Percentiles rank a stretch among this genome's conserved stretches.
Conservation (phyloP, 2,329 filamentous ascomycete genomes). For the Tolypocladium pustulatum region DNA sequence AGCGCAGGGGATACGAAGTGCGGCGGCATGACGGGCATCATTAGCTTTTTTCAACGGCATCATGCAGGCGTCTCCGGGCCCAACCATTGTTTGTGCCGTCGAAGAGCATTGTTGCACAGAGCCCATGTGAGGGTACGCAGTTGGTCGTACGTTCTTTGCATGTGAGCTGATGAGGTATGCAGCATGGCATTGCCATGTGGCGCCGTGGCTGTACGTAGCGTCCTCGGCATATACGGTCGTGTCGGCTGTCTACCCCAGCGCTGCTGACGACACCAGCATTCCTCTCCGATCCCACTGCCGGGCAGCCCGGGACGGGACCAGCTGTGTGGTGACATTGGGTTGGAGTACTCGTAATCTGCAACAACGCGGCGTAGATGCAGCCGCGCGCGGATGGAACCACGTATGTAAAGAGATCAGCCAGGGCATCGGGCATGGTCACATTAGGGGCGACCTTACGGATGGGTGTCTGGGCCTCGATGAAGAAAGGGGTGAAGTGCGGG, state of each 20-base stretch:
- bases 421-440: not conserved
- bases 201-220: not conserved
- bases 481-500: too few species aligned
- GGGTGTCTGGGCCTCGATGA: too few species aligned
- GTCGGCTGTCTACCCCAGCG: not conserved
- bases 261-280: not conserved
- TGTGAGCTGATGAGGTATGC: too few species aligned
- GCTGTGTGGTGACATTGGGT: not conserved
- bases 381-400: not conserved
- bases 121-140: too few species aligned
- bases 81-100: too few species aligned
- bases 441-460: too few species aligned
- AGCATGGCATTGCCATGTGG: not conserved
- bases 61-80: too few species aligned
- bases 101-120: too few species aligned
- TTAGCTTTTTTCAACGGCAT: not conserved
- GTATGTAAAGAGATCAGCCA: not conserved
- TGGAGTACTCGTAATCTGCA: not conserved
- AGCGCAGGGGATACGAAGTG: not conserved
- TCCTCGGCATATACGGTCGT: not conserved
- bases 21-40: not conserved
- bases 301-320: not conserved
- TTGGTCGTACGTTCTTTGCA: too few species aligned
- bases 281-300: not conserved
- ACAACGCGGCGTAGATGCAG: not conserved